These are phyloP conservation scores for Talaromyces sp. DNA, from an alignment of 2,329 filamentous ascomycete genomes.

Conservation along the genomic window DNA sequence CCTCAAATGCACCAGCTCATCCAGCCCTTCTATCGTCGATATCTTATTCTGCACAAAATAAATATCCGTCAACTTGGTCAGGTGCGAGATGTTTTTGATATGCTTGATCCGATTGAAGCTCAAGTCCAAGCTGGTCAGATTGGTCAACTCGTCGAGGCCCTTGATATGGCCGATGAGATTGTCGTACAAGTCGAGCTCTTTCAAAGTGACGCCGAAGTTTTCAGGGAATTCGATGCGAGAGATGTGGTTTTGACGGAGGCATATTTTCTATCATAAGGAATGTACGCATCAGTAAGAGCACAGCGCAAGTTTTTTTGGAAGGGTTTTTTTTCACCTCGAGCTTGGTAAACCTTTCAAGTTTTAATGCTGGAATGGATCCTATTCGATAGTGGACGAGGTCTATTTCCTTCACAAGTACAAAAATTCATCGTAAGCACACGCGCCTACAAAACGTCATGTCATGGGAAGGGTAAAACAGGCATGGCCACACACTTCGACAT, in stretches of 20 bases:
- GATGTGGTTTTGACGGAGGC: slow-evolving; percentile 89
- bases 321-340: slow-evolving; percentile 49
- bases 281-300: background rate
- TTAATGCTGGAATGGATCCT: slow-evolving; percentile 67
- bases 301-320: background rate
- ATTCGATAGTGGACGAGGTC: slow-evolving; percentile 86
- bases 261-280: slow-evolving; percentile 54
- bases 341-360: slow-evolving; percentile 75
- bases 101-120: slow-evolving; percentile 99
- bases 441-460: background rate
- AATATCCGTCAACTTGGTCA: slow-evolving; percentile 72
- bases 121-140: slow-evolving; percentile 76
- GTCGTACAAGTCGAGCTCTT: slow-evolving; percentile 92
- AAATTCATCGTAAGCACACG: background rate
- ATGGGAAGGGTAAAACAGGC: background rate
- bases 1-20: slow-evolving; percentile 65
- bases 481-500: slow-evolving; percentile 42
- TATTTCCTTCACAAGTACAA: slow-evolving; percentile 60
- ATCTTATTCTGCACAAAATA: slow-evolving; percentile 97
- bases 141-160: slow-evolving; percentile 69
- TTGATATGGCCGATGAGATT: slow-evolving; percentile 86
- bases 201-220: slow-evolving; percentile 58
- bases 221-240: slow-evolving; percentile 70
- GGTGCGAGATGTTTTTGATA: slow-evolving; percentile 78
- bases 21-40: slow-evolving; percentile 74